Base-by-base conservation (phyloP, 768 basidiomycete species). In the Calocybe gangraenosa region DNA sequence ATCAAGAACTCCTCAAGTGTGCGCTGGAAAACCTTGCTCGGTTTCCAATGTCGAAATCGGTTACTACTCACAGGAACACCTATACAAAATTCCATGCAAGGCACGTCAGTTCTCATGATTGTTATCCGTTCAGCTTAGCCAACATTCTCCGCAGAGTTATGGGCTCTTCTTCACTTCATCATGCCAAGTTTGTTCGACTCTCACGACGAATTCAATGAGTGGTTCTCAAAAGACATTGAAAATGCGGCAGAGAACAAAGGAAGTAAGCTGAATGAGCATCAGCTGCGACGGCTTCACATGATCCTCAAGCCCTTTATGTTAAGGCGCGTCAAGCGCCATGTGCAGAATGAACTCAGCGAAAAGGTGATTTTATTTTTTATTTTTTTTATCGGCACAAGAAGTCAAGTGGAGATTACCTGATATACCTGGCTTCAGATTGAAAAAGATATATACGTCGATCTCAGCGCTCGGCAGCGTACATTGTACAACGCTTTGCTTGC, bases 161-260 rank as follows among this genome's bases (percentile, higher is more conserved):
- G 96, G 96, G 96, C 96, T 1, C 73, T 99, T 47, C 73, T 99
- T 34, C 96, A 99, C 63, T 99, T 99, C 71, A 98, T 99, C 70
- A 99, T 99, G 96, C 96, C 96, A 2, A 94, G 90, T 61, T 71
- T 99, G 43, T 99, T 99, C 65, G 96, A 98, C 64, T 97, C 94
- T 11, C 94, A 98, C 58, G 94, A 98, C 59, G 96, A 99, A 67
- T 99, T 99, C 73, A 92, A 88, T 61, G 95, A 98, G 64, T 99
- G 96, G 96, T 99, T 99, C 64, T 96, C 95, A 9, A 96, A 97
- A 65, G 96, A 97, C 58, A 97, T 98, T 43, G 96, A 99, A 70
- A 94, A 89, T 59, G 92, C 91, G 14, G 78, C 78, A 4, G 93
- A 92, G 63, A 93, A 92, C 61, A 89, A 91, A 56, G 90, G 88